Evolutionary conservation across 2,329 filamentous ascomycete genomes (phyloP).

Genomic region (Paramyrothecium roridum): DNA sequence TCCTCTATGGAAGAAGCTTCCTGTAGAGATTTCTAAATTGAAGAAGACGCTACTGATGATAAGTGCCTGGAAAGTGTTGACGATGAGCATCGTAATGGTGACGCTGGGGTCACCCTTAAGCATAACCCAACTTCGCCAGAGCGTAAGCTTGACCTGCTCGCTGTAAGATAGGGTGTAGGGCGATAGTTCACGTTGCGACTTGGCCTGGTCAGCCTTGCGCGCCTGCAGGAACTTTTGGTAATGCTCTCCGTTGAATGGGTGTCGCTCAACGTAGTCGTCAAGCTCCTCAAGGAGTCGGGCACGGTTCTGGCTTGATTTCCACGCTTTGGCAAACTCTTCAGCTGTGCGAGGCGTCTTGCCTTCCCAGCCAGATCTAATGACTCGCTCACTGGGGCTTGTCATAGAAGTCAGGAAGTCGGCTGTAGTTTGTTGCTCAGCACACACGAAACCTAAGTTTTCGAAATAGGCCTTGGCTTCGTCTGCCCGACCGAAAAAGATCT

Average conservation of each 20-base stretch:
- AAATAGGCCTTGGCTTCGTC: conserved; percentile 63
- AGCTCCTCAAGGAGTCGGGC: conserved; percentile 22
- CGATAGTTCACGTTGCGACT: conserved; percentile 25
- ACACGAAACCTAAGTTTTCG: conserved; percentile 61
- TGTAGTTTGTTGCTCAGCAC: conserved; percentile 55
- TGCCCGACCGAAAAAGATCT: conserved; percentile 64
- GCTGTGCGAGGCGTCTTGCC: conserved; percentile 26
- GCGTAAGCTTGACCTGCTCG: conserved; percentile 38
- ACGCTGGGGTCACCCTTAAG: conserved; percentile 10
- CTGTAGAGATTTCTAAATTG: conserved; percentile 48
- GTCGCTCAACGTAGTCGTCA: conserved; percentile 19
- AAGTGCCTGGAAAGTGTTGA: conserved; percentile 28
- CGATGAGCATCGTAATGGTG: conserved; percentile 38
- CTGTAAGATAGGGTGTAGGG: conserved; percentile 42
- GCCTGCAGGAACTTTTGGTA: conserved; percentile 13
- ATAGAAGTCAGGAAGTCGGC: conserved; percentile 69
- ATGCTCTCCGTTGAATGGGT: conserved; percentile 18
- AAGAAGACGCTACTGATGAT: conserved; percentile 68
- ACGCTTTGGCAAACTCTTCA: conserved; percentile 30
- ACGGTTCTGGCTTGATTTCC: conserved; percentile 17
- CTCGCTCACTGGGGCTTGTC: conserved; percentile 23
- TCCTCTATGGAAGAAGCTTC: conserved; percentile 49
- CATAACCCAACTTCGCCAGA: conserved; percentile 19
- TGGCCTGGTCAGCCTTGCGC: conserved; percentile 6
- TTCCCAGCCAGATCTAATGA: conserved; percentile 11